These are phyloP conservation scores for Exsudoporus frostii DNA, from an alignment of 768 basidiomycete species.

Conservation along the genomic window DNA sequence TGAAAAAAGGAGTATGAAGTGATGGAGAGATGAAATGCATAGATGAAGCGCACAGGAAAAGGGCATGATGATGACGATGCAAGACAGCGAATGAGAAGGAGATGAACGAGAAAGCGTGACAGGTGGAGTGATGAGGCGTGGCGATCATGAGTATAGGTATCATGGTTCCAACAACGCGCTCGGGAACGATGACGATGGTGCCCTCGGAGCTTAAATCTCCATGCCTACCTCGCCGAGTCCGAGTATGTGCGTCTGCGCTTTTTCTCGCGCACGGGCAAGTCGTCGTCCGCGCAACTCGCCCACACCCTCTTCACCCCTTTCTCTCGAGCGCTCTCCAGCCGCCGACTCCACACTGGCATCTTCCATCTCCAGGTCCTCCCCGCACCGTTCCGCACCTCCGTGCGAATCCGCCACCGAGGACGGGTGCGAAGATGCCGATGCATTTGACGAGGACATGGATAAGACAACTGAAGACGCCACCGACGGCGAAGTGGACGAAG, in stretches of 20 bases:
- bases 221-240: conserved; percentile 12
- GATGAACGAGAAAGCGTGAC: not conserved
- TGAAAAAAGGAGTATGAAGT: not conserved
- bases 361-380: conserved; percentile 22
- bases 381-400: not conserved
- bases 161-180: not conserved
- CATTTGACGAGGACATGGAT: conserved; percentile 16
- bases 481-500: conserved; percentile 20
- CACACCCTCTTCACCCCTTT: not conserved
- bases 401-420: conserved; percentile 2
- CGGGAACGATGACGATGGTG: not conserved
- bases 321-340: conserved; percentile 2
- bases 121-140: not conserved
- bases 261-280: conserved; percentile 17
- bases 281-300: conserved; percentile 19
- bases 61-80: not conserved
- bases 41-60: not conserved
- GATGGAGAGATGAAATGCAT: not conserved
- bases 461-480: conserved; percentile 15
- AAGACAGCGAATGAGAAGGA: not conserved
- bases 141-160: not conserved
- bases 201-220: conserved; percentile 10
- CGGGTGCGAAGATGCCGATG: conserved; percentile 8
- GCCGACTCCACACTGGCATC: conserved; percentile 1
- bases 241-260: conserved; percentile 6